Percentiles rank a stretch among this genome's conserved stretches.
These are phyloP conservation scores for Fusarium sacchari DNA, from an alignment of 2,329 filamentous ascomycete species.

Conservation along the genomic window DNA sequence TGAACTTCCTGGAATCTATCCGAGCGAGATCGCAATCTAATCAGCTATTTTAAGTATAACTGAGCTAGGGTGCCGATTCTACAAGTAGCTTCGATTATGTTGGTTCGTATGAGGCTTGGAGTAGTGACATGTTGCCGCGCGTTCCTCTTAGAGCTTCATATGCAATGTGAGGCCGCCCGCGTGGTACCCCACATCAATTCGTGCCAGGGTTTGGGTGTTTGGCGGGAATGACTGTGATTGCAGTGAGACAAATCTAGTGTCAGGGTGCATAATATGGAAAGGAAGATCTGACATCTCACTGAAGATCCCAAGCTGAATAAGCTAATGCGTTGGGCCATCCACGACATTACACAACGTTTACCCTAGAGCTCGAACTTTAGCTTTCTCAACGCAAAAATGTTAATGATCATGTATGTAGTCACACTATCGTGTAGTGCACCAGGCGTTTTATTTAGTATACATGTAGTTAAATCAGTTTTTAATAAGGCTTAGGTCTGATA, in stretches of 20 bases:
- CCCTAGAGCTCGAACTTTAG: neutral
- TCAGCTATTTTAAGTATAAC: neutral
- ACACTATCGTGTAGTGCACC: neutral
- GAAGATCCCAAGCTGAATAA: neutral
- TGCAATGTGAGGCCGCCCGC: slow-evolving; percentile 36
- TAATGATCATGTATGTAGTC: too few relatives aligned
- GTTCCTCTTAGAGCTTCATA: slow-evolving; percentile 11
- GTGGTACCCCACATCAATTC: slow-evolving; percentile 24
- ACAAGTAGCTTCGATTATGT: neutral
- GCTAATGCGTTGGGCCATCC: neutral
- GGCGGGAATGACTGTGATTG: neutral
- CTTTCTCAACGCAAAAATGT: neutral
- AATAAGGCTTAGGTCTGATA: neutral
- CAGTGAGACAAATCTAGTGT: slow-evolving; percentile 15
- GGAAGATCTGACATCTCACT: slow-evolving; percentile 14
- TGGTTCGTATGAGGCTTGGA: neutral
- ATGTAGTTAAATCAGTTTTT: neutral
- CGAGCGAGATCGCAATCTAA: neutral
- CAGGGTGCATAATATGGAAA: slow-evolving; percentile 7
- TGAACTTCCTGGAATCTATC: neutral
- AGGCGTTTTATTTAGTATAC: neutral
- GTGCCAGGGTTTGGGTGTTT: slow-evolving; percentile 16
- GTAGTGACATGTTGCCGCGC: slow-evolving; percentile 35
- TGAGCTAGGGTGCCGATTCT: neutral
- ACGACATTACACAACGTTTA: neutral